Evolutionary conservation across 2,329 filamentous ascomycete genomes (phyloP).

Genomic region (Talaromyces pinophilus): DNA sequence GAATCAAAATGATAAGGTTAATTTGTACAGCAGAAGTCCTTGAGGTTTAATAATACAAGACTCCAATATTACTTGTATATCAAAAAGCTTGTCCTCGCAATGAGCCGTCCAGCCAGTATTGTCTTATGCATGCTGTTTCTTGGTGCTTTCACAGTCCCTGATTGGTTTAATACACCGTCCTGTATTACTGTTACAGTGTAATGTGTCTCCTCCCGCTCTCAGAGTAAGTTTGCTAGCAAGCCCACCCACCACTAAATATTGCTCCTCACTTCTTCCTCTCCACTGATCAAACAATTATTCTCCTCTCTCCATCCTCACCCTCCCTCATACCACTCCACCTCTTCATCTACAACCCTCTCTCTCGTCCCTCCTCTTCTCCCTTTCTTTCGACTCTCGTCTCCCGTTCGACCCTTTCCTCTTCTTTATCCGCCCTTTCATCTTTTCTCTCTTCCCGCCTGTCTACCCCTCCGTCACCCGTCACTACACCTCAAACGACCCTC

Average conservation of each 20-base stretch:
- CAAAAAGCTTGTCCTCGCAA: not conserved
- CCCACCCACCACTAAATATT: constrained; percentile 13
- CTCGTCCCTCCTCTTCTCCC: constrained; percentile 26
- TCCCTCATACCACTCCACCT: constrained; percentile 26
- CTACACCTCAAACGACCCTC: constrained; percentile 17
- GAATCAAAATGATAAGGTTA: not conserved
- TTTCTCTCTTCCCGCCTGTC: constrained; percentile 27
- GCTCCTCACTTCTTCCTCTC: constrained; percentile 9
- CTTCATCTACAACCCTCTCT: constrained; percentile 26
- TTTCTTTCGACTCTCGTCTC: constrained; percentile 25
- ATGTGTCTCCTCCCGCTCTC: constrained; percentile 3
- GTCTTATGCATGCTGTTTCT: not conserved
- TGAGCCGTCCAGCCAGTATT: not conserved
- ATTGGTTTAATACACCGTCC: not conserved
- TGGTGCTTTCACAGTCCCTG: not conserved
- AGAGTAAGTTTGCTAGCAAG: not conserved
- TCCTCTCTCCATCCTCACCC: constrained; percentile 21
- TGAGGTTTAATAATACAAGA: no score
- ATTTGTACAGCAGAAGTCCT: no score
- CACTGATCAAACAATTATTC: constrained; percentile 4
- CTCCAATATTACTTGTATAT: no score
- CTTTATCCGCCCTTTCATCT: constrained; percentile 25
- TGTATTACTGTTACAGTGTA: constrained; percentile 5
- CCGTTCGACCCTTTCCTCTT: constrained; percentile 24
- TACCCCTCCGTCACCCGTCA: constrained; percentile 26